Evolutionary conservation across 2,329 filamentous ascomycete genomes (phyloP), one percentile per base, ranked within the genome.

Genomic region (Bimuria novae-zelandiae): DNA sequence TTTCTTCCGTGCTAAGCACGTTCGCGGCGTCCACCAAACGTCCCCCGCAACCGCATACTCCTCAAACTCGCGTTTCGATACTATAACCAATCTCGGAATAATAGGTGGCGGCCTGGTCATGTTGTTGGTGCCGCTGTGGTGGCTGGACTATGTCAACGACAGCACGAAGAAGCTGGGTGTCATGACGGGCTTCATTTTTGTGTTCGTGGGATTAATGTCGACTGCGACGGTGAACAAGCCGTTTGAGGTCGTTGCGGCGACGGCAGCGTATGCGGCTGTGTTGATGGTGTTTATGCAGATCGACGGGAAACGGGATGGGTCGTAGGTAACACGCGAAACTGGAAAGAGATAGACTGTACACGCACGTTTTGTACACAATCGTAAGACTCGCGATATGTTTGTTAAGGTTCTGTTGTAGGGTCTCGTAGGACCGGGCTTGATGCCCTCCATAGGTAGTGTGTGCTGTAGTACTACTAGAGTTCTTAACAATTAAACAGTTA

Each of bases 111-210:
- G 65, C 1, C 30, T 61, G 1, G 8, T 42, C 1, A 66, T 69
- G 62, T 51, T 69, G 12, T 36, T 67, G 8, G 60, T 49, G 3
- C 64, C 67, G 1, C 19, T 68, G 33, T 69, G 64, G 67, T 56
- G 48, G 56, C 40, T 68, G 7, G 59, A 58, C 14, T 58, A 45
- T 35, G 48, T 56, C 0, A 32, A 44, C 1, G 40, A 30, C 2
- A 60, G 42, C 10, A 33, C 27, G 8, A 40, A 7, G 4, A 37
- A 58, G 27, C 30, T 68, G 4, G 47, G 32, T 2, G 52, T 66
- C 32, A 67, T 68, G n/a, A 68, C 65, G 0, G 59, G 46, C 1
- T 68, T 69, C 32, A 17, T 69, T 3, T 30, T 36, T 11, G 16
- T 59, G 0, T 67, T 68, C 25, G 55, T 61, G 1, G 41, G 14